Conservation (phyloP, 805 yeast genomes). For the Zygotorulaspora danielsina region DNA sequence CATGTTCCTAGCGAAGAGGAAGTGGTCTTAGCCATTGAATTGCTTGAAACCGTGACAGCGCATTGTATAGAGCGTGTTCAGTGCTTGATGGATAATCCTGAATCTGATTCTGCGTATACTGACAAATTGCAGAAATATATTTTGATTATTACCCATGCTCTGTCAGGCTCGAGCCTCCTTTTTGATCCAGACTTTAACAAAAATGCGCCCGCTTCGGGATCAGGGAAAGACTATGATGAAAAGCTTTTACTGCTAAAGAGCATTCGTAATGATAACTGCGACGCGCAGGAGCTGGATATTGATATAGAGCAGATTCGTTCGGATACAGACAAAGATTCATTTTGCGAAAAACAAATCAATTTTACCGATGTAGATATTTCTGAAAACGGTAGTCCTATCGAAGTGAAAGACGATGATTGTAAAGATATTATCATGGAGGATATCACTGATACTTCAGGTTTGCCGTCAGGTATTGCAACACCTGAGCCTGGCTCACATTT, state of each 20-base stretch:
- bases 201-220: constrained; percentile 16
- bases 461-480: constrained; percentile 36
- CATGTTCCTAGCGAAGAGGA: constrained; percentile 59
- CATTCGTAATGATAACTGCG: constrained; percentile 36
- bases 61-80: constrained; percentile 44
- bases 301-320: constrained; percentile 37
- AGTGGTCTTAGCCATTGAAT: constrained; percentile 54
- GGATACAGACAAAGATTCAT: constrained; percentile 30
- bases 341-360: constrained; percentile 23
- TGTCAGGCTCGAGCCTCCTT: constrained; percentile 67
- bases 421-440: constrained; percentile 38
- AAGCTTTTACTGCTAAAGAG: constrained; percentile 36
- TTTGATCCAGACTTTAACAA: constrained; percentile 67
- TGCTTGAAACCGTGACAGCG: constrained; percentile 48
- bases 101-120: constrained; percentile 23
- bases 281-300: constrained; percentile 35
- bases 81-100: constrained; percentile 24
- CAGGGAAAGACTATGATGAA: constrained; percentile 17
- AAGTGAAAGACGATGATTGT: constrained; percentile 17
- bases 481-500: constrained; percentile 35
- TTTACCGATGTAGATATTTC: constrained; percentile 20
- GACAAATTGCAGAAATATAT: constrained; percentile 56
- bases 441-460: constrained; percentile 42
- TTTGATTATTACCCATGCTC: constrained; percentile 51
- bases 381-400: constrained; percentile 30